Evolutionary conservation across 1,139 yeast species (phyloP), one percentile per base, ranked within the genome.

Genomic region (Geotrichum restrictum): DNA sequence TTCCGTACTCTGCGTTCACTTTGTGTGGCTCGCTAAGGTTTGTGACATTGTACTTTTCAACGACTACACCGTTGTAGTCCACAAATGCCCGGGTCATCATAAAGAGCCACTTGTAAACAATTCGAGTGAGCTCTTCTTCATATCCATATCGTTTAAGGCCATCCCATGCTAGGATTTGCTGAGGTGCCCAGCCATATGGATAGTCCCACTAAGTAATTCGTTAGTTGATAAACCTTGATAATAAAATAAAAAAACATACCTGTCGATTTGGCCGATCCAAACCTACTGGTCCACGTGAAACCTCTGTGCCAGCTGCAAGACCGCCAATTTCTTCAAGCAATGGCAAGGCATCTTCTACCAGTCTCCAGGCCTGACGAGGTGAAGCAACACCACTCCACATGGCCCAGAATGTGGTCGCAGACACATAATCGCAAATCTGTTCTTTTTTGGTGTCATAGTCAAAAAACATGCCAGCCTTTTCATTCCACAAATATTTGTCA

Each of bases 131-230:
- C 22, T 79, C 79, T 2, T 78, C 82, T 3, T 69, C 72, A 64
- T 76, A 88, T 0, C 94, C 95, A 65, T 93, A 93, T 53, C 83
- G 80, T 33, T 69, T 65, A 39, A 93, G 74, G 0, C 98, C 98
- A 43, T 79, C 79, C 98, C 98, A 93, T 0, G 96, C 94, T 52
- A 93, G 71, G 19, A 93, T 88, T 68, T 93, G 98, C 68, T 94
- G 98, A 1, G 98, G 98, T 0, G 98, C 97, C 98, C 98, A 93
- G 3, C 98, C 98, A 65, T 75, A 88, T 5, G 98, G 98, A 67
- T 84, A 93, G 68, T 93, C 98, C 98, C 98, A 93, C 72, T 40
- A 40, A 2, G 22, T 5, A 3, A 14, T 2, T 40, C 13, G 44
- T 38, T 22, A 22, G 41, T 13, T 19, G n/a, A 11, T 19, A 6